Conservation (phyloP, 257 asterid species). For the Linderniella brevidens region DNA sequence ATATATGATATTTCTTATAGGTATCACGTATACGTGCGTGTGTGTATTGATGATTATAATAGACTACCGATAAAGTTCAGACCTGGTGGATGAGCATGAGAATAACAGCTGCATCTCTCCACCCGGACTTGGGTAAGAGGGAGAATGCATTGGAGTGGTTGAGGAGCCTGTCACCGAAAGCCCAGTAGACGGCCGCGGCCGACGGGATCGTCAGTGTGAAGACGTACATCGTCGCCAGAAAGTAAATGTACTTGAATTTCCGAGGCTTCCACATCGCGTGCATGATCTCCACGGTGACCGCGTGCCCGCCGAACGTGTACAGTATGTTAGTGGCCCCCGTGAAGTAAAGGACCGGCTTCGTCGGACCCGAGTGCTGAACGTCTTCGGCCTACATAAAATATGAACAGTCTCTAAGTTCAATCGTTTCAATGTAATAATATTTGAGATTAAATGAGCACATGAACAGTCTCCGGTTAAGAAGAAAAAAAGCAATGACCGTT, state of each 20-base stretch:
- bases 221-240: slow-evolving; percentile 16
- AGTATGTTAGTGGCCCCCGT: slow-evolving; percentile 16
- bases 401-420: no score
- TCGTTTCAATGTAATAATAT: not conserved
- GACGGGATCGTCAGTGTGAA: slow-evolving; percentile 19
- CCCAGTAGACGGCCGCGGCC: slow-evolving; percentile 19
- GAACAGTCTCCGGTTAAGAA: no score
- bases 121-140: slow-evolving; percentile 13
- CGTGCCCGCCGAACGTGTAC: slow-evolving; percentile 18
- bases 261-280: slow-evolving; percentile 21
- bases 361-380: slow-evolving; percentile 14
- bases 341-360: slow-evolving; percentile 13
- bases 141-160: slow-evolving; percentile 19
- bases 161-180: slow-evolving; percentile 19
- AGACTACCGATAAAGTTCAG: not conserved
- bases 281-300: slow-evolving; percentile 15
- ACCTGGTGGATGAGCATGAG: slow-evolving; percentile 25
- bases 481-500: no score
- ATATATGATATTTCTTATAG: no score
- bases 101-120: slow-evolving; percentile 18
- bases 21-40: no score
- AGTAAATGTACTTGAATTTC: slow-evolving; percentile 17
- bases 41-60: no score
- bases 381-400: slow-evolving; percentile 14
- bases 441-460: no score